phyloP scores from a whole-genome alignment of 331 rosid species.

The Pyrus hybrid region DNA sequence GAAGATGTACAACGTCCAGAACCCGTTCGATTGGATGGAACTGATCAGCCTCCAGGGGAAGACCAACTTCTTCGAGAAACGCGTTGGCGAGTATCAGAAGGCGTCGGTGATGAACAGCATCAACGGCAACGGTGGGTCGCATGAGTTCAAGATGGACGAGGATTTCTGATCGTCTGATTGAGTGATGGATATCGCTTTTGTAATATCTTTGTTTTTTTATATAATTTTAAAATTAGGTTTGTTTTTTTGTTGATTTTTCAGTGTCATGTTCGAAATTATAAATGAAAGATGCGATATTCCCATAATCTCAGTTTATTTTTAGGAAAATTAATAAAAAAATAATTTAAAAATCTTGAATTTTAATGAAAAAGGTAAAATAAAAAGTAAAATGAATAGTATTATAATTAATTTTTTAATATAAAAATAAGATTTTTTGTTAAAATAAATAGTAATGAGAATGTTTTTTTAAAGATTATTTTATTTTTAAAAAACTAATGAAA shows the following conservation, averaged over 20 bases:
- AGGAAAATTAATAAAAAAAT: too few relatives aligned
- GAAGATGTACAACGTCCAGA: slow-evolving; percentile 39
- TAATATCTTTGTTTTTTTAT: background rate
- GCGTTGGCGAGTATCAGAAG: slow-evolving; percentile 74
- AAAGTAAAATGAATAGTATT: too few relatives aligned
- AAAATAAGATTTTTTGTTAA: too few relatives aligned
- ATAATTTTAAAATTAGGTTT: background rate
- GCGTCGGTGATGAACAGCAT: slow-evolving; percentile 64
- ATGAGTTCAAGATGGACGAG: slow-evolving; percentile 56
- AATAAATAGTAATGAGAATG: too few relatives aligned
- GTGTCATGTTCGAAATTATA: background rate
- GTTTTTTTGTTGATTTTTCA: background rate
- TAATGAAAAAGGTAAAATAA: too few relatives aligned
- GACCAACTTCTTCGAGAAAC: slow-evolving; percentile 73
- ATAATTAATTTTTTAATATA: too few relatives aligned
- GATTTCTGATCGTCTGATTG: slow-evolving; percentile 31
- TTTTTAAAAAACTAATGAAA: too few relatives aligned
- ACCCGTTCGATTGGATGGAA: slow-evolving; percentile 92
- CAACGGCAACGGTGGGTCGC: slow-evolving; percentile 40
- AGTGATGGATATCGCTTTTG: background rate
- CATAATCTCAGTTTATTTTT: too few relatives aligned
- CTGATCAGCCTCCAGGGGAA: slow-evolving; percentile 73
- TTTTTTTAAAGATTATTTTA: too few relatives aligned
- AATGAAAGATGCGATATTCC: background rate
- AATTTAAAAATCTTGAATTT: too few relatives aligned